Evolutionary conservation across 2,329 filamentous ascomycete genomes (phyloP).

Genomic region (Fusarium luffae): DNA sequence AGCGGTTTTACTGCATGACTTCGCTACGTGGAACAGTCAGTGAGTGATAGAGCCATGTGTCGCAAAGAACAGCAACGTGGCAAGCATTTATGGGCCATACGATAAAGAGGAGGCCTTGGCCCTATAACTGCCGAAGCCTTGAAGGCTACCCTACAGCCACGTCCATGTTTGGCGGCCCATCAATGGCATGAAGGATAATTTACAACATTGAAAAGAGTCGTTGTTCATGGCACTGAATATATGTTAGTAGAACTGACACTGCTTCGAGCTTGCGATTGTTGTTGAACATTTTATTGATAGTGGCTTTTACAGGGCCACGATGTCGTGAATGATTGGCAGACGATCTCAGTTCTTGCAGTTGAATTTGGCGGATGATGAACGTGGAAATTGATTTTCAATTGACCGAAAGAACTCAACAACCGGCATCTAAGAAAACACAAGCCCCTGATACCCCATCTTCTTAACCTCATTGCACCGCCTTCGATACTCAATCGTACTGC

Average conservation of each 20-base stretch:
- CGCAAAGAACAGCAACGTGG: not conserved
- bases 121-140: not conserved
- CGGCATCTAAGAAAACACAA: slow-evolving; percentile 6
- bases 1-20: not conserved
- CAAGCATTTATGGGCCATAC: not conserved
- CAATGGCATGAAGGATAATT: not conserved
- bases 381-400: accelerated
- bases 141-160: not conserved
- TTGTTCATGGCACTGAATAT: not conserved
- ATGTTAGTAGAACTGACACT: accelerated
- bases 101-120: accelerated
- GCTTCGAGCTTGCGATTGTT: not conserved
- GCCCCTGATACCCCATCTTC: slow-evolving; percentile 3
- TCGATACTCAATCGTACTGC: slow-evolving; percentile 25
- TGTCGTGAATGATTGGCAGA: no score
- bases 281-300: no score
- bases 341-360: no score
- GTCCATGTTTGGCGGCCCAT: not conserved
- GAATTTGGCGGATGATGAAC: no score
- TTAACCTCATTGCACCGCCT: slow-evolving; percentile 20
- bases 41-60: accelerated
- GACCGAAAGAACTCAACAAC: accelerated
- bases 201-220: accelerated
- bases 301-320: no score
- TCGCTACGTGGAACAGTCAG: accelerated